These are phyloP conservation scores for Infundibulicybe gibba DNA, from an alignment of 768 basidiomycete genomes.

Conservation along the genomic window DNA sequence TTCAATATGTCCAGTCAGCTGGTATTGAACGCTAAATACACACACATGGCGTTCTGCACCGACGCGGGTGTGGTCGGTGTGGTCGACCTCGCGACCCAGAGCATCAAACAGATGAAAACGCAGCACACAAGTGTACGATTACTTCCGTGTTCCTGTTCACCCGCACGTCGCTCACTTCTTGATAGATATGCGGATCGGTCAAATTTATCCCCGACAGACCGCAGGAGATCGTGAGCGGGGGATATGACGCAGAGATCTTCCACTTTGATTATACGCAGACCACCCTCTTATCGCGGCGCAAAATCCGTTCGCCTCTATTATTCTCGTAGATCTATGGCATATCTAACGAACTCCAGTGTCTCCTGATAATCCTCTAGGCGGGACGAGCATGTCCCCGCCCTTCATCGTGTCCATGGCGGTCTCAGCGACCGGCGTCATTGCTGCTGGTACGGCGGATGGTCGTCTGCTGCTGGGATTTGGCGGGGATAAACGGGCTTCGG, in stretches of 20 bases:
- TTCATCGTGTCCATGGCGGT: slow-evolving; percentile 67
- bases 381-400: slow-evolving; percentile 66
- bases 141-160: neutral
- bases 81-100: slow-evolving; percentile 50
- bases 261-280: slow-evolving; percentile 66
- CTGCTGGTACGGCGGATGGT: slow-evolving; percentile 76
- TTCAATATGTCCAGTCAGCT: slow-evolving; percentile 53
- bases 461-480: slow-evolving; percentile 66
- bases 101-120: slow-evolving; percentile 53
- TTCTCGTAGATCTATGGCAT: neutral
- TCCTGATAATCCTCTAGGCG: slow-evolving; percentile 33
- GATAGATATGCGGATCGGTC: slow-evolving; percentile 69
- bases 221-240: slow-evolving; percentile 71
- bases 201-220: slow-evolving; percentile 71
- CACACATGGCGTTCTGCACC: slow-evolving; percentile 61
- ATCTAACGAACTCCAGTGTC: slow-evolving; percentile 21
- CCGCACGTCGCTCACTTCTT: slow-evolving; percentile 2
- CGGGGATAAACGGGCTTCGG: slow-evolving; percentile 46
- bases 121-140: slow-evolving; percentile 59
- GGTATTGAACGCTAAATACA: slow-evolving; percentile 49
- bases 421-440: slow-evolving; percentile 55
- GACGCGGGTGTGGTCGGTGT: slow-evolving; percentile 70
- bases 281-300: slow-evolving; percentile 51
- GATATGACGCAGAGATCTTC: slow-evolving; percentile 66
- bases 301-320: slow-evolving; percentile 45